A percentile compares a stretch with the other conserved stretches of the same genome.
Evolutionary conservation across 1,284 basidiomycete species (phyloP).

Genomic region (Sanghuangporus baumii): DNA sequence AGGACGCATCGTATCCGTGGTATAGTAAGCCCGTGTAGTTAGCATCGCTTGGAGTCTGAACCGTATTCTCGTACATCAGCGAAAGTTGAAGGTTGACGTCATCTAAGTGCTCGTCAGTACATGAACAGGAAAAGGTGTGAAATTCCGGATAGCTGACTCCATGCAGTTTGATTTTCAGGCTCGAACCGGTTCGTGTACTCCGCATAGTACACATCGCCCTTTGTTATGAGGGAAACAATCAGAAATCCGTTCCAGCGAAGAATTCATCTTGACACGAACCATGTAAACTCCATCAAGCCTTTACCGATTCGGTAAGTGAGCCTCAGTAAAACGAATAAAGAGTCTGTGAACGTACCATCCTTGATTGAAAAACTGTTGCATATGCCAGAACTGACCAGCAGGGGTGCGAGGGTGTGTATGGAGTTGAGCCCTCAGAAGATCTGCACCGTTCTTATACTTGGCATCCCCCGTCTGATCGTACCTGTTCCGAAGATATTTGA

Average conservation of each 20-base stretch:
- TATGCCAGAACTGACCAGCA: slow-evolving; percentile 42
- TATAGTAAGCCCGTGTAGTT: slow-evolving; percentile 37
- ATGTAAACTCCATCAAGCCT: slow-evolving; percentile 9
- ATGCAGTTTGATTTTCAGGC: slow-evolving; percentile 17
- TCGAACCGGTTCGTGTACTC: slow-evolving; percentile 16
- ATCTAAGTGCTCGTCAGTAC: slow-evolving; percentile 22
- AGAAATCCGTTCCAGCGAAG: neutral
- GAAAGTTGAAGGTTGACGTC: slow-evolving; percentile 40
- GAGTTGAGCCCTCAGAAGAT: slow-evolving; percentile 34
- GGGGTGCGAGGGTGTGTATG: slow-evolving; percentile 36
- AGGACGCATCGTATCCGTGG: slow-evolving; percentile 44
- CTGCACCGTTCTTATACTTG: slow-evolving; percentile 37
- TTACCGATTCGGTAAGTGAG: neutral
- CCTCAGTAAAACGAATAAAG: neutral
- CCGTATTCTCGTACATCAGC: slow-evolving; percentile 39
- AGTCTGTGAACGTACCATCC: slow-evolving; percentile 23
- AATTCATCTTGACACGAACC: neutral
- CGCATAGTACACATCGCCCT: slow-evolving; percentile 17
- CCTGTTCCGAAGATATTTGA: slow-evolving; percentile 20
- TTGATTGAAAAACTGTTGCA: slow-evolving; percentile 37
- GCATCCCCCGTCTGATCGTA: slow-evolving; percentile 29
- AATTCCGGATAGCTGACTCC: neutral
- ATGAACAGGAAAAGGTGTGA: neutral
- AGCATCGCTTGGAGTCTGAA: slow-evolving; percentile 24
- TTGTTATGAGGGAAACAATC: neutral